Conservation (phyloP, 1,139 yeast genomes). For the Candida dubliniensis region DNA sequence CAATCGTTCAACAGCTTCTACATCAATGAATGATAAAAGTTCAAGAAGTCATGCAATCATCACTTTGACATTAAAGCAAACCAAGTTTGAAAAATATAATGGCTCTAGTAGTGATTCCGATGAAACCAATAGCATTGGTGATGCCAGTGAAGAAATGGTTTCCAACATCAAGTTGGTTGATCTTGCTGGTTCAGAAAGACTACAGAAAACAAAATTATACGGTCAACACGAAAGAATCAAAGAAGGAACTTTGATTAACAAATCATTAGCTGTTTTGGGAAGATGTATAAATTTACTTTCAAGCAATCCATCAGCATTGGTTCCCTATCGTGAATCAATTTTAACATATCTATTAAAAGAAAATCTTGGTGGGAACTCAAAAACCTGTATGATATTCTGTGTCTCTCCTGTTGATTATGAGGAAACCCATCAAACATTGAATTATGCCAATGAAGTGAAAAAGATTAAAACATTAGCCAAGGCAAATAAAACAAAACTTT, state of each 20-base stretch:
- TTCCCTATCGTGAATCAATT: slow-evolving; percentile 73
- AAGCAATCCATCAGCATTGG: slow-evolving; percentile 24
- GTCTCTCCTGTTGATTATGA: slow-evolving; percentile 75
- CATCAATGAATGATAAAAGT: slow-evolving; percentile 67
- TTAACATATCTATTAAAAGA: slow-evolving; percentile 74
- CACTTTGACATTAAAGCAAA: slow-evolving; percentile 61
- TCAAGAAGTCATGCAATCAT: slow-evolving; percentile 80
- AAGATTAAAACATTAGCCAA: slow-evolving; percentile 63
- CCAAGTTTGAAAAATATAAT: slow-evolving; percentile 30
- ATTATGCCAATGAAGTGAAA: slow-evolving; percentile 77
- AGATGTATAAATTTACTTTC: slow-evolving; percentile 62
- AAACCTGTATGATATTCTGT: slow-evolving; percentile 75
- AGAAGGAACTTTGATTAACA: slow-evolving; percentile 76
- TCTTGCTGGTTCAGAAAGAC: slow-evolving; percentile 80
- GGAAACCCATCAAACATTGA: slow-evolving; percentile 68
- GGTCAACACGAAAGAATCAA: slow-evolving; percentile 59
- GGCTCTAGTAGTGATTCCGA: slow-evolving; percentile 8
- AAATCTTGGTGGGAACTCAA: slow-evolving; percentile 71
- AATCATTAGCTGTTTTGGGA: slow-evolving; percentile 73
- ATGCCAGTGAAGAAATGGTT: slow-evolving; percentile 53
- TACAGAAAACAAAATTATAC: slow-evolving; percentile 59
- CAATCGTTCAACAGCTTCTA: slow-evolving; percentile 64
- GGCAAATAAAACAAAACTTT: slow-evolving; percentile 39
- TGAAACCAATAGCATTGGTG: slow-evolving; percentile 31
- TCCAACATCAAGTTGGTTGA: slow-evolving; percentile 73